phyloP scores from a whole-genome alignment of 2,329 filamentous ascomycete species.

The Gnomoniopsis sp. region DNA sequence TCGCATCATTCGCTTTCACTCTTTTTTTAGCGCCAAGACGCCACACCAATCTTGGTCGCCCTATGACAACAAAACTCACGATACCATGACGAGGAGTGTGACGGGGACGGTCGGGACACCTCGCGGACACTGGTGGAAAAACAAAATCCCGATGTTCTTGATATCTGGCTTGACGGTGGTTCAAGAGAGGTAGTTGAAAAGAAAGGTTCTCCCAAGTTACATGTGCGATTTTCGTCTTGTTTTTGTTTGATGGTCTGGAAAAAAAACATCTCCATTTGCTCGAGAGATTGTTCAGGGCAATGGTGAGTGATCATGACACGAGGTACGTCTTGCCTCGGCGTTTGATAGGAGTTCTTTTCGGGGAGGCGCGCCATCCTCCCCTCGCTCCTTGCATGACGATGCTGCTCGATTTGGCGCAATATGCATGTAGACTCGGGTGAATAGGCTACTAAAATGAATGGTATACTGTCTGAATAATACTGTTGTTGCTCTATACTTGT shows the following conservation, averaged over 20 bases:
- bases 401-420: slow-evolving; percentile 18
- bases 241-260: neutral
- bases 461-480: slow-evolving; percentile 13
- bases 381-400: neutral
- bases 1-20: neutral
- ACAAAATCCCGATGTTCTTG: neutral
- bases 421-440: slow-evolving; percentile 27
- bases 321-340: neutral
- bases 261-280: neutral
- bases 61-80: slow-evolving; percentile 10
- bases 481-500: neutral
- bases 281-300: slow-evolving; percentile 5
- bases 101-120: slow-evolving; percentile 1
- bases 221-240: slow-evolving; percentile 3
- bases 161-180: neutral
- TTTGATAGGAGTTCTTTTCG: neutral
- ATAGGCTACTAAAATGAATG: slow-evolving; percentile 21
- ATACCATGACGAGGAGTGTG: slow-evolving; percentile 14
- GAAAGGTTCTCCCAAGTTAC: neutral
- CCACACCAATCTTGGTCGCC: neutral
- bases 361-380: neutral
- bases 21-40: slow-evolving; percentile 9
- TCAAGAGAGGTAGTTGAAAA: neutral
- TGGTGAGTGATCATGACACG: neutral
- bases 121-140: neutral